Conservation (phyloP, 495 filamentous ascomycete genomes). For the Thermothielavioides terrestris region DNA sequence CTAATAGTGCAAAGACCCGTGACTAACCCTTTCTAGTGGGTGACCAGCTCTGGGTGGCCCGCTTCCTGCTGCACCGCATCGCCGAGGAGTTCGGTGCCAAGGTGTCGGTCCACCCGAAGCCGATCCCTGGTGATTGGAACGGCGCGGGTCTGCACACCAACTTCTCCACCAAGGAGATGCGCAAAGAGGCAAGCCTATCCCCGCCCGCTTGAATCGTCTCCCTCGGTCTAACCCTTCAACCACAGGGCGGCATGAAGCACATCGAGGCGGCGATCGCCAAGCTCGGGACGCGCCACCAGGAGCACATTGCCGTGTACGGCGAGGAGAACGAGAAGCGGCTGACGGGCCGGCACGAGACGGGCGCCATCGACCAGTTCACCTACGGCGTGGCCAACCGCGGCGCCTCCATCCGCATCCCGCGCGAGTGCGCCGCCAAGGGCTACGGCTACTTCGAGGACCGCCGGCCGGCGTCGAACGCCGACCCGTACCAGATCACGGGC, state of each 20-base stretch:
- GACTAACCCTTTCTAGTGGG: conserved; percentile 50
- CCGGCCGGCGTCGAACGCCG: conserved; percentile 87
- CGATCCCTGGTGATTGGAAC: conserved; percentile 98
- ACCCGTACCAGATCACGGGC: conserved; percentile 65
- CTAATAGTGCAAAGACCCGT: neutral
- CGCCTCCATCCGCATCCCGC: conserved; percentile 80
- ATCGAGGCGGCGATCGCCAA: conserved; percentile 59
- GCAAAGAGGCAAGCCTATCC: conserved; percentile 22
- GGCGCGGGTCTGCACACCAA: conserved; percentile 95
- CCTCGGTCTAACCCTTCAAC: conserved; percentile 6
- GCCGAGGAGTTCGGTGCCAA: conserved; percentile 95
- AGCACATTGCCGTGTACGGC: conserved; percentile 97
- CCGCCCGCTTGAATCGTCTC: neutral
- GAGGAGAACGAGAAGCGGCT: conserved; percentile 87
- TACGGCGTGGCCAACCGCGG: conserved; percentile 96
- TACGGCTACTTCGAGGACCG: conserved; percentile 99
- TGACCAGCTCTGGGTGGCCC: conserved; percentile 95
- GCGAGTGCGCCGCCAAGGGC: conserved; percentile 81
- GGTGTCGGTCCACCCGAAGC: conserved; percentile 96
- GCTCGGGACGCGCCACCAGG: conserved; percentile 77
- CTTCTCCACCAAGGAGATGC: conserved; percentile 81
- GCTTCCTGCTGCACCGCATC: conserved; percentile 92
- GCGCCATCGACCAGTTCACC: conserved; percentile 82
- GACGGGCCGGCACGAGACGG: conserved; percentile 93
- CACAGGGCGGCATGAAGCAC: conserved; percentile 85